Conservation (phyloP, 306 rosid genomes). For the Cyclanthera cordifolia region DNA sequence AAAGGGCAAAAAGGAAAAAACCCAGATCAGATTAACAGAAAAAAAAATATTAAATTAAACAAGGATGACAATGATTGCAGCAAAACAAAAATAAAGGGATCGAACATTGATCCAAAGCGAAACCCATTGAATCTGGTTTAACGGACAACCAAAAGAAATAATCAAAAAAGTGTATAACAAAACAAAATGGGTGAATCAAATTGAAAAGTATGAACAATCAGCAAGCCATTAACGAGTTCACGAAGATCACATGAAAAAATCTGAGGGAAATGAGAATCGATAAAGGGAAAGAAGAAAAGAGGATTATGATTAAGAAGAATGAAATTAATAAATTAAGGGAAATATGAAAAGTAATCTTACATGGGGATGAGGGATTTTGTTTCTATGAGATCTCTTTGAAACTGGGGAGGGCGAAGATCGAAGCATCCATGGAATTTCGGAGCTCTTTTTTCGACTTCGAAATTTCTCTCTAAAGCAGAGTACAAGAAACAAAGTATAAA, state of each 20-base stretch:
- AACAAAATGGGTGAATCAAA: background rate
- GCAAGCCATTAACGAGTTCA: background rate
- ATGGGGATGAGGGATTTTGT: conserved; percentile 22
- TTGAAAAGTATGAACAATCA: background rate
- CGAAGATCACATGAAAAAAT: background rate
- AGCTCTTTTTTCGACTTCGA: conserved; percentile 23
- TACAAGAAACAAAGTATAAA: background rate
- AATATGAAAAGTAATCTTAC: conserved; percentile 33
- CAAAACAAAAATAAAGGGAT: conserved; percentile 49
- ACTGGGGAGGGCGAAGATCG: conserved; percentile 37
- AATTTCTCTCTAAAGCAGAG: background rate
- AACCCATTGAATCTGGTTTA: conserved; percentile 57
- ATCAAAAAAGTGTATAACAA: conserved; percentile 10
- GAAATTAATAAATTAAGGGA: background rate
- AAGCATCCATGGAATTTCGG: conserved; percentile 37
- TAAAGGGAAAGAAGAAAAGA: conserved; percentile 15
- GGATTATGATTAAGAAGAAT: background rate
- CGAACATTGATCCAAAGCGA: conserved; percentile 73
- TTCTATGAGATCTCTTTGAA: conserved; percentile 28
- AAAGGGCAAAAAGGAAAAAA: conserved; percentile 46
- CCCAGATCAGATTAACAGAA: conserved; percentile 42
- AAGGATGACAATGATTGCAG: conserved; percentile 23
- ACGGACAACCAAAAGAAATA: conserved; percentile 20
- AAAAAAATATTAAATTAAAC: conserved; percentile 29
- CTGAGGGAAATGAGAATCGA: background rate